phyloP scores from a whole-genome alignment of 345 rosid species.

The Adansonia digitata region DNA sequence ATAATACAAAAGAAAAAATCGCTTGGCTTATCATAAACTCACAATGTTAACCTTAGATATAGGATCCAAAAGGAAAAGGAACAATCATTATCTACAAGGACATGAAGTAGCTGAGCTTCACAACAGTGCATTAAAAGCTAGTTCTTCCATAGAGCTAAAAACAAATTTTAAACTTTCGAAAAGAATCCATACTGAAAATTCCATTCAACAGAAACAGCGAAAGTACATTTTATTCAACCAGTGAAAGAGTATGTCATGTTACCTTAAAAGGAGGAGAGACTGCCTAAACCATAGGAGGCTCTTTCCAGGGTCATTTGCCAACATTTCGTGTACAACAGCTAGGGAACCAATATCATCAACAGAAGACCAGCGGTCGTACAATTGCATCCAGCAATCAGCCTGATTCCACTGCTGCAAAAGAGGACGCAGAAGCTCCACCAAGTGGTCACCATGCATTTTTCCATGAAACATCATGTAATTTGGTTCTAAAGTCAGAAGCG shows the following conservation, averaged over 20 bases:
- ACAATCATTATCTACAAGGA: not conserved
- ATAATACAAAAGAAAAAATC: not conserved
- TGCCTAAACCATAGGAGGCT: constrained; percentile 86
- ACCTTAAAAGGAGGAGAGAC: constrained; percentile 91
- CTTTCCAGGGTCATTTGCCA: constrained; percentile 78
- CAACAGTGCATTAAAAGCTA: not conserved
- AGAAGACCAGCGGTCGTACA: constrained; percentile 87
- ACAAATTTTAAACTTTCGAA: not conserved
- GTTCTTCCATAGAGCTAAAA: not conserved
- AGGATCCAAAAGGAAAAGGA: not conserved
- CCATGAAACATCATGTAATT: constrained; percentile 69
- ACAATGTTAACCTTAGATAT: not conserved
- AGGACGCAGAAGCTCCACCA: constrained; percentile 72
- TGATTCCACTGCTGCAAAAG: constrained; percentile 72
- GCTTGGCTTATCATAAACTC: not conserved
- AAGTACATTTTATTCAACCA: not conserved
- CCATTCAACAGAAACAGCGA: not conserved
- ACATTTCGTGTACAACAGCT: constrained; percentile 90
- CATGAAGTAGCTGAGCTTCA: not conserved
- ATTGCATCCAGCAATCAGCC: constrained; percentile 97
- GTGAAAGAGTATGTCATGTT: constrained; percentile 1
- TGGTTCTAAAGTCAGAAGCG: constrained; percentile 78
- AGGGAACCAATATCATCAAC: constrained; percentile 95
- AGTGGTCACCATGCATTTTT: constrained; percentile 59
- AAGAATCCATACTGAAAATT: not conserved